Evolutionary conservation across 257 asterid genomes (phyloP).

Genomic region (Ehretia macrophylla): DNA sequence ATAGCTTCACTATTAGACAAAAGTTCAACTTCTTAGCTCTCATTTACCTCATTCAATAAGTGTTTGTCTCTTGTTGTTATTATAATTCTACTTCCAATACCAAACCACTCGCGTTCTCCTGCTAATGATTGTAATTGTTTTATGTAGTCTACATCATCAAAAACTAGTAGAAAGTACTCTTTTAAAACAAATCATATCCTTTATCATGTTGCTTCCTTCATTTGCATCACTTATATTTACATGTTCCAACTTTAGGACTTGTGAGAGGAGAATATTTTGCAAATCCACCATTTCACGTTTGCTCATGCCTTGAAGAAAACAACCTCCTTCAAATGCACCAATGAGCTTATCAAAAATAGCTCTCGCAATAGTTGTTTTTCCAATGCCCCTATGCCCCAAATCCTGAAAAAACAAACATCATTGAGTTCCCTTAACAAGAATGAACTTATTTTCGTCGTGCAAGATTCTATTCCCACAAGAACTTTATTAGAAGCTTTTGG

Average conservation of each 20-base stretch:
- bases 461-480: conserved; percentile 5
- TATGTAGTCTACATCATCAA: conserved; percentile 16
- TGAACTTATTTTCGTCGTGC: background rate
- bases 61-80: conserved; percentile 16
- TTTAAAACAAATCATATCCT: background rate
- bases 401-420: conserved; percentile 5
- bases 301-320: background rate
- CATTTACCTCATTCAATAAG: conserved; percentile 2
- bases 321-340: background rate
- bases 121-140: conserved; percentile 13
- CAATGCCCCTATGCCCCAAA: conserved; percentile 10
- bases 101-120: conserved; percentile 15
- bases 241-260: background rate
- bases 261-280: conserved; percentile 9
- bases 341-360: background rate
- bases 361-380: conserved; percentile 16
- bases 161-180: conserved; percentile 10
- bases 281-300: background rate
- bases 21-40: background rate
- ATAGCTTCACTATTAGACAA: conserved; percentile 10
- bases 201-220: conserved; percentile 16
- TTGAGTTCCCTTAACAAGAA: conserved; percentile 1
- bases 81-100: conserved; percentile 15
- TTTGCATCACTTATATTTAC: background rate
- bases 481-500: background rate